Evolutionary conservation across 2,329 filamentous ascomycete genomes (phyloP).

Genomic region (Ustulina deusta): DNA sequence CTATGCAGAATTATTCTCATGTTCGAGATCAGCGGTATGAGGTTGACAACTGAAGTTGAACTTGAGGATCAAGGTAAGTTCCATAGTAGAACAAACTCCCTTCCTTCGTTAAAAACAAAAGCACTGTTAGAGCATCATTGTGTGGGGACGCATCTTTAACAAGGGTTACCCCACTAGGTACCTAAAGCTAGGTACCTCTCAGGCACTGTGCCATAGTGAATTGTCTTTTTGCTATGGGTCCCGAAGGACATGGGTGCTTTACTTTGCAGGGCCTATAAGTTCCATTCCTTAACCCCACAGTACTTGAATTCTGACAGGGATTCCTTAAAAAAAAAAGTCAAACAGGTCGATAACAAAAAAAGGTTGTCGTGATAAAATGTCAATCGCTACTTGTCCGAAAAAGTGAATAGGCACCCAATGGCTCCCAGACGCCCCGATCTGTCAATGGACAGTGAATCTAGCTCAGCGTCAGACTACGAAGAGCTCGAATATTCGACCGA

Average conservation of each 20-base stretch:
- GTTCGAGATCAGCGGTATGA: too few species aligned
- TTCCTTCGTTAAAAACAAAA: too few species aligned
- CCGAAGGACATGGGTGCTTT: too few species aligned
- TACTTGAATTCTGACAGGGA: slow-evolving; percentile 11
- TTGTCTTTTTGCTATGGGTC: too few species aligned
- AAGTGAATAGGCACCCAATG: slow-evolving; percentile 38
- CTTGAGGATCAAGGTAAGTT: too few species aligned
- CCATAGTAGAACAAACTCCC: too few species aligned
- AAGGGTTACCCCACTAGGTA: slow-evolving; percentile 28
- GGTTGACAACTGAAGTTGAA: too few species aligned
- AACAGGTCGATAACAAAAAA: slow-evolving; percentile 44
- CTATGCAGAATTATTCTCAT: too few species aligned
- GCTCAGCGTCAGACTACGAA: slow-evolving; percentile 46
- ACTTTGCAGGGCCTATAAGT: too few species aligned
- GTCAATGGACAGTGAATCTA: slow-evolving; percentile 42
- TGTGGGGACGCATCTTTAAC: background rate
- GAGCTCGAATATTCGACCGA: slow-evolving; percentile 46
- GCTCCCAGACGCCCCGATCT: slow-evolving; percentile 42
- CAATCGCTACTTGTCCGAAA: slow-evolving; percentile 7
- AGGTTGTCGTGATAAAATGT: slow-evolving; percentile 34
- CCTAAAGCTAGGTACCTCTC: too few species aligned
- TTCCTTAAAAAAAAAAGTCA: too few species aligned
- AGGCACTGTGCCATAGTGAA: too few species aligned
- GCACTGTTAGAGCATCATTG: background rate
- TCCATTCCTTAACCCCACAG: background rate